Percentiles rank a stretch among this genome's conserved stretches.
Evolutionary conservation across 345 rosid species (phyloP).

Genomic region (Murraya koenigii): DNA sequence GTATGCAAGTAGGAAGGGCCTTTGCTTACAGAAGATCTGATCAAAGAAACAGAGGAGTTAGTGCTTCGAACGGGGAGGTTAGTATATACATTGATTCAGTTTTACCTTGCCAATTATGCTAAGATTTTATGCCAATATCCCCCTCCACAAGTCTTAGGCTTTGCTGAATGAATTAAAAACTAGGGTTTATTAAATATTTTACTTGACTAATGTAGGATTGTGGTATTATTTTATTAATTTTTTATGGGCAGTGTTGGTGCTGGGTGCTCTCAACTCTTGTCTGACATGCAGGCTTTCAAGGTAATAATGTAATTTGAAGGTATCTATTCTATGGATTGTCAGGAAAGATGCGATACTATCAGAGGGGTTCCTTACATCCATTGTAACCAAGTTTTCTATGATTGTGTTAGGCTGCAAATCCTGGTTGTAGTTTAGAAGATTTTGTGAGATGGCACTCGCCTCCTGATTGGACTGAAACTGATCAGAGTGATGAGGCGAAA

Average conservation of each 20-base stretch:
- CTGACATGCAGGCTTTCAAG: conserved; percentile 99
- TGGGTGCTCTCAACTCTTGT: conserved; percentile 97
- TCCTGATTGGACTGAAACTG: conserved; percentile 91
- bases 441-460: conserved; percentile 99
- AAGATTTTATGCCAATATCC: not conserved
- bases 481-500: conserved; percentile 35
- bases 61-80: conserved; percentile 97
- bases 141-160: not conserved
- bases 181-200: not conserved
- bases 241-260: conserved; percentile 83
- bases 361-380: not conserved
- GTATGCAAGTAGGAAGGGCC: conserved; percentile 76
- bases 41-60: conserved; percentile 91
- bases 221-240: conserved; percentile 11
- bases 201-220: not conserved
- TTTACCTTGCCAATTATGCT: not conserved
- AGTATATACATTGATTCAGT: conserved; percentile 18
- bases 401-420: conserved; percentile 83
- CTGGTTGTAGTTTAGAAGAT: conserved; percentile 96
- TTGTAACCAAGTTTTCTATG: not conserved
- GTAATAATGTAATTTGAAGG: conserved; percentile 31
- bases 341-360: not conserved
- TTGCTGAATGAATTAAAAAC: not conserved
- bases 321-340: conserved; percentile 6
- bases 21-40: conserved; percentile 91